Base-by-base conservation (phyloP, 805 yeast species). In the Wickerhamiella qilinensis region DNA sequence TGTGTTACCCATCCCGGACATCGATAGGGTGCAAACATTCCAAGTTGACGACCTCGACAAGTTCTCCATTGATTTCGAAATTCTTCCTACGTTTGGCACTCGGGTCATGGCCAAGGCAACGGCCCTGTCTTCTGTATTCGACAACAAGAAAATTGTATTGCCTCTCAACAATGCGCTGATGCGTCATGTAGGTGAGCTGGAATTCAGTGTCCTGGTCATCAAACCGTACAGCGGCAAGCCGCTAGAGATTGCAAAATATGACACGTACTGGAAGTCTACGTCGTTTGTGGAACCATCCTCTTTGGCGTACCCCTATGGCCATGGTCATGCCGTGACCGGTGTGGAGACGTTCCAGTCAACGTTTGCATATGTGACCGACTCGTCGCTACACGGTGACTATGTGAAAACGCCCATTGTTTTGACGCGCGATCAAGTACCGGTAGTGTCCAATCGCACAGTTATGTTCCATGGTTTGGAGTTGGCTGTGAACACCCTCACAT, bases 191-290 rank as follows among this genome's bases (percentile, higher is more conserved):
- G 98, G 98, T 12, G 79, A 77, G 42, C 58, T 88, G 33, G 68
- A 68, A 28, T 80, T 86, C 57, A 71, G 73, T 44, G 84, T 75
- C 58, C 86, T 83, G 50, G 71, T 88, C 2, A 82, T 88, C 37
- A 75, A 76, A 55, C 96, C 98, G n/a, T 91, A 78, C 54, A 66
- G 76, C 4, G 96, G 95, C 5, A 59, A 56, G 30, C 78, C 93
- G 3, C 62, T 88, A 42, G 96, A 86, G 56, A 79, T 93, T 32
- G 77, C 93, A 9, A 83, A 84, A 60, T 85, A 81, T 54, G 96
- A 86, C 52, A 88, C 97, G 0, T 88, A 88, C 59, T 88, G 98
- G 98, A 91, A 86, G 58, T 77, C 94, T 1, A 81, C 95, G 0
- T 70, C 77, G 33, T 72, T 71, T 30, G 57, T 63, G 32, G 62